Percentiles rank a stretch among this genome's conserved stretches.
Evolutionary conservation across 2,329 filamentous ascomycete genomes (phyloP).

Genomic region (Setomelanomma holmii): DNA sequence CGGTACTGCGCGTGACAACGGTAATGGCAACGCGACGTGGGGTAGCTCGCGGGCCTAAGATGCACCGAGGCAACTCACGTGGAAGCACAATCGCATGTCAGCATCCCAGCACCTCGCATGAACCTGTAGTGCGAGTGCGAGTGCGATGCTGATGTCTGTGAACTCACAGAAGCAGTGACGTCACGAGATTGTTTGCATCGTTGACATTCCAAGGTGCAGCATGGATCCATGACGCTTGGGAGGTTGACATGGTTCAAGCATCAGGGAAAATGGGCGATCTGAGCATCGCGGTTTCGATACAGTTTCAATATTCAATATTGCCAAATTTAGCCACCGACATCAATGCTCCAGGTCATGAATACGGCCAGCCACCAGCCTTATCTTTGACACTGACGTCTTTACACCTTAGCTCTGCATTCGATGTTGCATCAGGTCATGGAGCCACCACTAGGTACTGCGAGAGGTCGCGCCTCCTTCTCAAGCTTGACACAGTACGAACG

Average conservation of each 20-base stretch:
- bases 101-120: not conserved
- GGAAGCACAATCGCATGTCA: not conserved
- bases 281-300: not conserved
- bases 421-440: not conserved
- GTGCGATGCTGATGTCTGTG: not conserved
- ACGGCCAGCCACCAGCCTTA: not conserved
- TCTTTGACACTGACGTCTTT: too few relatives aligned
- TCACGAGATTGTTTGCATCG: not conserved
- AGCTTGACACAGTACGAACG: too few relatives aligned
- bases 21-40: slow-evolving; percentile 25
- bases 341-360: not conserved
- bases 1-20: slow-evolving; percentile 17
- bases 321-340: not conserved
- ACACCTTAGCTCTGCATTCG: too few relatives aligned
- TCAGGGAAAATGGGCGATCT: not conserved
- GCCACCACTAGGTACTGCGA: not conserved
- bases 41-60: slow-evolving; percentile 15
- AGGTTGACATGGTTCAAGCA: slow-evolving; percentile 4
- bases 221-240: not conserved
- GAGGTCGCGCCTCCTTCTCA: too few relatives aligned
- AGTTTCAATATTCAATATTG: slow-evolving; percentile 3
- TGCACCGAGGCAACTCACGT: slow-evolving; percentile 14
- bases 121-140: too few relatives aligned
- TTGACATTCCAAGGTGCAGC: not conserved
- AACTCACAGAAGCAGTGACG: too few relatives aligned